Conservation (phyloP, 176 grass and related monocot species). For the Luzula sylvatica region DNA sequence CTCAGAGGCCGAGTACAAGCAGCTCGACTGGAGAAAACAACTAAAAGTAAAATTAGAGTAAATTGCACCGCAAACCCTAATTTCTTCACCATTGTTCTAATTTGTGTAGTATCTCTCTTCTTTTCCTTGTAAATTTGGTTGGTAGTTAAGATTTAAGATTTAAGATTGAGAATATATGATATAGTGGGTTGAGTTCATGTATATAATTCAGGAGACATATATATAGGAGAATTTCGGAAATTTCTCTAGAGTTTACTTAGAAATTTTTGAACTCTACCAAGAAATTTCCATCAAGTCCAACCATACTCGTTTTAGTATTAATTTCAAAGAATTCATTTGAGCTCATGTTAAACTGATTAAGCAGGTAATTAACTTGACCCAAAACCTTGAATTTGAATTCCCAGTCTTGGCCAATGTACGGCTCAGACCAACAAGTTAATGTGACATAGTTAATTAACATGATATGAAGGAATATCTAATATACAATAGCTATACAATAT, state of each 20-base stretch:
- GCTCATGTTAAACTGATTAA: too few species aligned
- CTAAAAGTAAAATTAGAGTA: slow-evolving; percentile 4
- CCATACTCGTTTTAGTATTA: background rate
- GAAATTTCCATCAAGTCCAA: slow-evolving; percentile 22
- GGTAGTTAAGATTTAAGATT: background rate
- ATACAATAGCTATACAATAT: too few species aligned
- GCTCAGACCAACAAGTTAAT: too few species aligned
- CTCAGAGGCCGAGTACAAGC: slow-evolving; percentile 7
- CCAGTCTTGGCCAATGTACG: too few species aligned
- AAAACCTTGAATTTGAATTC: too few species aligned
- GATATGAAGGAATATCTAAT: too few species aligned
- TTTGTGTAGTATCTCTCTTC: background rate
- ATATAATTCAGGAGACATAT: background rate
- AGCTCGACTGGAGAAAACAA: background rate
- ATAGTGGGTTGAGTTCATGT: background rate
- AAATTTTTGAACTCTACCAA: background rate
- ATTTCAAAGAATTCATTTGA: background rate
- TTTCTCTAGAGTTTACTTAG: background rate
- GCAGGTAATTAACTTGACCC: too few species aligned
- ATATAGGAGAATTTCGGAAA: slow-evolving; percentile 16
- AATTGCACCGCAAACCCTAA: slow-evolving; percentile 1
- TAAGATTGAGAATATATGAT: background rate
- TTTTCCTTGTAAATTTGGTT: background rate
- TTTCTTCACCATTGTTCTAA: slow-evolving; percentile 12
- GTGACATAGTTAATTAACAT: too few species aligned